phyloP scores from a whole-genome alignment of 352 stramenopile genomes.

The Phytophthora citricola region DNA sequence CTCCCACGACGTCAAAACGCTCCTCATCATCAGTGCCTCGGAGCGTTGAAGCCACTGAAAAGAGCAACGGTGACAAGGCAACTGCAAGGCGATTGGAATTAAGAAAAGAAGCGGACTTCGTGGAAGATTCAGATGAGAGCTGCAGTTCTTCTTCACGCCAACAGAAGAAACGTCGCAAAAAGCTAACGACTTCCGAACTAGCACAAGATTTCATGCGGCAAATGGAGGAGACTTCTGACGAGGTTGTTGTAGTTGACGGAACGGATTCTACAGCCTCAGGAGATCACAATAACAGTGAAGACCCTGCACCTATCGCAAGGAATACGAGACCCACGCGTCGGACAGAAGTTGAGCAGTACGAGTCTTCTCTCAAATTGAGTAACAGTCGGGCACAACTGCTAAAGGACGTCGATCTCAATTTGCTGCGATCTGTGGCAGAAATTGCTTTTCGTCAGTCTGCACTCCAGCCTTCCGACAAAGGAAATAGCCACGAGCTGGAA shows the following conservation, averaged over 20 bases:
- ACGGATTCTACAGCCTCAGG: not conserved
- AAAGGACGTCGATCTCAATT: conserved; percentile 15
- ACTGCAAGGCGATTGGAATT: conserved; percentile 3
- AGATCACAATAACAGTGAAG: not conserved
- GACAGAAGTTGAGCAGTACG: conserved; percentile 10
- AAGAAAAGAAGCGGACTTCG: conserved; percentile 8
- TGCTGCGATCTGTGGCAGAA: conserved; percentile 15
- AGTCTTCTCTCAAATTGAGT: conserved; percentile 7
- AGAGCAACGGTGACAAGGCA: not conserved
- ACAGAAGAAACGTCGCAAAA: conserved; percentile 12
- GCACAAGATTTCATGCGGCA: too few species aligned
- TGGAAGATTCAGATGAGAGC: conserved; percentile 12
- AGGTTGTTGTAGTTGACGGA: conserved; percentile 6
- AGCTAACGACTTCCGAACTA: not conserved
- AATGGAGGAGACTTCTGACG: not conserved
- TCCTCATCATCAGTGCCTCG: conserved; percentile 1
- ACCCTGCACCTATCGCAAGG: not conserved
- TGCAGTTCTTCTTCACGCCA: not conserved
- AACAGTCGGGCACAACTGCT: conserved; percentile 2
- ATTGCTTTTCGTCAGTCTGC: conserved; percentile 8
- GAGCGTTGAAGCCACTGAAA: not conserved
- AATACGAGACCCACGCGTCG: not conserved
- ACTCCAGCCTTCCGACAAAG: not conserved
- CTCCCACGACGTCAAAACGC: not conserved
- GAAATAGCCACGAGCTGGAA: conserved; percentile 6